Conservation (phyloP, 176 grass and related monocot species). For the Luzula sylvatica region DNA sequence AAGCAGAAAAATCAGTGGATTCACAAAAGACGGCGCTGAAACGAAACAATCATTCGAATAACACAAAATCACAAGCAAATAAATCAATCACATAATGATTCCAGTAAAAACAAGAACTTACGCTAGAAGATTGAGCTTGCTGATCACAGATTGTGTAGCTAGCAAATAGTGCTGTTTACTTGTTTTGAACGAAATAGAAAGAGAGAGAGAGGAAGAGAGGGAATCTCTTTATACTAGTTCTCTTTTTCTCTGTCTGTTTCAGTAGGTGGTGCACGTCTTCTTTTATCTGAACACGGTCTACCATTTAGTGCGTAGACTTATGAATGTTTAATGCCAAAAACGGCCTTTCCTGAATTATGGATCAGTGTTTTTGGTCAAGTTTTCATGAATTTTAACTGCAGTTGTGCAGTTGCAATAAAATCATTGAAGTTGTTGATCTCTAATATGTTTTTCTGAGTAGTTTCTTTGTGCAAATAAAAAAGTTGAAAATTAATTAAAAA, state of each 20-base stretch:
- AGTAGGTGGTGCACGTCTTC: neutral
- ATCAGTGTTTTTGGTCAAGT: no score
- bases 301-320: neutral
- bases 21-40: slow-evolving; percentile 7
- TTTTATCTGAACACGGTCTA: neutral
- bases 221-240: slow-evolving; percentile 22
- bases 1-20: neutral
- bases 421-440: no score
- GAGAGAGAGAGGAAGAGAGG: slow-evolving; percentile 11
- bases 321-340: no score
- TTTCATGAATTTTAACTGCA: no score
- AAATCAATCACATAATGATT: neutral
- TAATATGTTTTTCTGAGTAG: no score
- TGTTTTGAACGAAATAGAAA: slow-evolving; percentile 10
- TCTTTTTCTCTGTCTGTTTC: neutral
- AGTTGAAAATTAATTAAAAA: no score
- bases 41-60: no score
- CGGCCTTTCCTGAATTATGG: no score
- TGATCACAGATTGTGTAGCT: no score
- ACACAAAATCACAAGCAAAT: neutral
- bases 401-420: no score
- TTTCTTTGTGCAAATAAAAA: no score
- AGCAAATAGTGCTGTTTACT: neutral
- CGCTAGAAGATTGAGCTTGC: no score
- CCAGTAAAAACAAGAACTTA: neutral